Evolutionary conservation across 2,329 filamentous ascomycete genomes (phyloP).

Genomic region (Peltaster fructicola): DNA sequence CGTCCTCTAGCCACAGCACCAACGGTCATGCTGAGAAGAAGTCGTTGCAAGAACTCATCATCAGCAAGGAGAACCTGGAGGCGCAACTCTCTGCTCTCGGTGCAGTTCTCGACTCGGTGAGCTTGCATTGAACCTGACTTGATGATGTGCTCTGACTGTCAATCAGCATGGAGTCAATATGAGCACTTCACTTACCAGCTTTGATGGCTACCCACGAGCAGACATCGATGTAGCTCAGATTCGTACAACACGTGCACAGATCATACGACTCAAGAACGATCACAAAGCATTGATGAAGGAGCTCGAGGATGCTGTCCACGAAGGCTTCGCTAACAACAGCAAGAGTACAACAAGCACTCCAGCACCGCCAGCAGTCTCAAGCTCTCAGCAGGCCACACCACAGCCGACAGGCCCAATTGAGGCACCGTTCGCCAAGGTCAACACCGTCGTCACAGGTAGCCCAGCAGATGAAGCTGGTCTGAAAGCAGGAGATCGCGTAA

Average conservation of each 20-base stretch:
- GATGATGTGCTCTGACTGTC: constrained; percentile 6
- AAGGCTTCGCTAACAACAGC: constrained; percentile 49
- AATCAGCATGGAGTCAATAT: constrained; percentile 81
- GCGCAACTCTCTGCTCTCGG: constrained; percentile 72
- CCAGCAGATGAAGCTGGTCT: constrained; percentile 73
- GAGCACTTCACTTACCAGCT: constrained; percentile 71
- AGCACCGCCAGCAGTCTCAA: constrained; percentile 9
- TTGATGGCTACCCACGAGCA: constrained; percentile 79
- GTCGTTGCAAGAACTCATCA: constrained; percentile 62
- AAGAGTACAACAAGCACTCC: neutral
- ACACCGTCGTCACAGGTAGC: constrained; percentile 58
- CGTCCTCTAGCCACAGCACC: constrained; percentile 34
- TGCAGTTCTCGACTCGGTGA: constrained; percentile 72
- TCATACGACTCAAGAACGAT: constrained; percentile 81
- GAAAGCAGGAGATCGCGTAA: constrained; percentile 61
- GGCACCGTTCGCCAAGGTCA: constrained; percentile 73
- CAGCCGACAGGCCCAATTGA: constrained; percentile 25
- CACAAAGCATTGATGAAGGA: constrained; percentile 74
- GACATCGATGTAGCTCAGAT: constrained; percentile 95
- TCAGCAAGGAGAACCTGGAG: constrained; percentile 70
- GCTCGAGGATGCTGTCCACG: constrained; percentile 75
- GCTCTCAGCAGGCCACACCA: constrained; percentile 12
- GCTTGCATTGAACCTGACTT: constrained; percentile 15
- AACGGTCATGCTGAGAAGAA: constrained; percentile 36
- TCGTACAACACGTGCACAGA: constrained; percentile 77